Base-by-base conservation (phyloP, 257 asterid species). In the Eustoma russellianum region DNA sequence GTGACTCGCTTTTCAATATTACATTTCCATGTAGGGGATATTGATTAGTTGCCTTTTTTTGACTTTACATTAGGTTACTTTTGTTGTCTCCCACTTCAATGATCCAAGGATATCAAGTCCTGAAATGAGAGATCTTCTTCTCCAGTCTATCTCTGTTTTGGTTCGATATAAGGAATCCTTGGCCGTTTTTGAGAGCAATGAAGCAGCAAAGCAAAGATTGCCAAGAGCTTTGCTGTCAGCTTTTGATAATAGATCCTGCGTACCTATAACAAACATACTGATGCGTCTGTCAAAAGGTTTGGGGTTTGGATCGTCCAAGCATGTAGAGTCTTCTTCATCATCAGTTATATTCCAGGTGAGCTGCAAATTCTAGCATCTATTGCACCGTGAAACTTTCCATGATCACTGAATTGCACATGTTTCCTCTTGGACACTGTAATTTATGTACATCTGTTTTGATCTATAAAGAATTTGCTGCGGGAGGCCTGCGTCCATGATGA, bases 21-120 rank as follows among this genome's bases (percentile, higher is more conserved):
- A 11, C 38, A 7, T 45, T 33, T 41, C 28, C 46, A 45, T 17
- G 7, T 6, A 5, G 28, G 33, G 54, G 44, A 5, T 40, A 17
- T 33, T 17, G 13, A 0, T 61, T 18, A 34, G 41, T 40, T 40
- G 45, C 50, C 16, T 50, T 48, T 48, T 38, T 41, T 10, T 38
- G 0, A 5, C 48, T 68, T 53, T 57, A 72, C 17, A 40, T 57
- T 81, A 90, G 98, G 91, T 90, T 48, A 86, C 96, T 57, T 84
- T 90, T 34, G 73, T 80, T 14, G 95, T 86, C 64, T 71, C 79
- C 58, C 98, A 90, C 78, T 90, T 86, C 77, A 72, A 82, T 51
- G 98, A 90, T 76, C 87, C 94, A 60, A 82, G 98, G 67, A 90
- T 90, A 68, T 80, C 96, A 12, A 83, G 94, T 51, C 95, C 95